phyloP scores from a whole-genome alignment of 306 rosid genomes.

The Canavalia gladiata region DNA sequence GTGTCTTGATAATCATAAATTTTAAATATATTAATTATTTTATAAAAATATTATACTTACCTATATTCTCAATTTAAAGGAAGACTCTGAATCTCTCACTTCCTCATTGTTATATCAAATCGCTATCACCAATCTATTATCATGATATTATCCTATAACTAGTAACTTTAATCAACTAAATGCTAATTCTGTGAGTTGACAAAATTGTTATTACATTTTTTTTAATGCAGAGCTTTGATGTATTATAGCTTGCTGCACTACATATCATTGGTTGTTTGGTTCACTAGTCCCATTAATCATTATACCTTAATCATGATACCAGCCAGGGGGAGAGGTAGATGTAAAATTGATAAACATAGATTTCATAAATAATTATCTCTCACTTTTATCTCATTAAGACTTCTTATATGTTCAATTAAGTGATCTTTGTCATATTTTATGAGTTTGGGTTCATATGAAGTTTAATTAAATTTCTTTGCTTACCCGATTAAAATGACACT shows the following conservation, averaged over 20 bases:
- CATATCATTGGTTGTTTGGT: constrained; percentile 88
- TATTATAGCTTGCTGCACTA: constrained; percentile 90
- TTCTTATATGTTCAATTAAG: too few species aligned
- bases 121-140: background rate
- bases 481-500: too few species aligned
- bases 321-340: constrained; percentile 84
- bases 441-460: too few species aligned
- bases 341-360: constrained; percentile 60
- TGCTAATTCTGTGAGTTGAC: constrained; percentile 40
- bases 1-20: too few species aligned
- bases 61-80: too few species aligned
- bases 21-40: too few species aligned
- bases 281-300: constrained; percentile 85
- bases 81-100: background rate
- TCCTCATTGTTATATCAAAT: background rate
- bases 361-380: constrained; percentile 15
- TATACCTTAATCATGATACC: too few species aligned
- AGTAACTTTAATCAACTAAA: constrained; percentile 18
- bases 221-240: constrained; percentile 73
- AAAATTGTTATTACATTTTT: background rate
- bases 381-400: too few species aligned
- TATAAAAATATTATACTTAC: too few species aligned
- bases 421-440: too few species aligned
- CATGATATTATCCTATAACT: background rate
- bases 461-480: too few species aligned